These are phyloP conservation scores for Penicillium pulvis DNA, from an alignment of 495 filamentous ascomycete genomes.

Conservation along the genomic window DNA sequence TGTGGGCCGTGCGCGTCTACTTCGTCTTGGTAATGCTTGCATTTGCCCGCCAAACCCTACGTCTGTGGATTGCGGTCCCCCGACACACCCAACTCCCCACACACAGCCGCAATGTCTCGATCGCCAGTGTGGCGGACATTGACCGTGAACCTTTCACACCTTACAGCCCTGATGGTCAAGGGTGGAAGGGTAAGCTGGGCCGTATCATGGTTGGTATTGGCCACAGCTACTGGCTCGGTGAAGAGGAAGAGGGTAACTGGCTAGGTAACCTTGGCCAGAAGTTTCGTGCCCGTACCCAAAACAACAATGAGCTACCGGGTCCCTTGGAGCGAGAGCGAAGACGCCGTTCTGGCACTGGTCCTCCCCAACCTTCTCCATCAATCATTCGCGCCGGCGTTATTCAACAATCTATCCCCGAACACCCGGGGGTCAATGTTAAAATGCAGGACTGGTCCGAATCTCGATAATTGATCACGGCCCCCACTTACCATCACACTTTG, in stretches of 20 bases:
- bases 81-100: conserved; percentile 48
- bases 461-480: conserved; percentile 26
- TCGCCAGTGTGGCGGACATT: conserved; percentile 48
- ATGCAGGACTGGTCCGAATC: conserved; percentile 44
- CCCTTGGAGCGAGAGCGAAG: conserved; percentile 67
- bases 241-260: conserved; percentile 59
- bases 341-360: conserved; percentile 68
- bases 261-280: conserved; percentile 56
- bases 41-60: conserved; percentile 72
- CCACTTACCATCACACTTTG: not conserved
- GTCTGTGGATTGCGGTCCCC: conserved; percentile 52
- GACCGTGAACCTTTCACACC: conserved; percentile 72
- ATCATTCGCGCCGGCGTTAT: conserved; percentile 38
- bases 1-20: conserved; percentile 76
- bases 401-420: conserved; percentile 41
- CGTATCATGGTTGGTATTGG: conserved; percentile 70
- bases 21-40: conserved; percentile 78
- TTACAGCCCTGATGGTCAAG: conserved; percentile 67
- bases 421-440: conserved; percentile 41
- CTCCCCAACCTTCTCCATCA: conserved; percentile 51
- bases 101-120: conserved; percentile 48
- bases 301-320: conserved; percentile 47
- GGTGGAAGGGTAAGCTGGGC: conserved; percentile 75
- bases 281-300: conserved; percentile 47
- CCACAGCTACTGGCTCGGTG: conserved; percentile 75